Percentiles rank a stretch among this genome's conserved stretches.
phyloP scores from a whole-genome alignment of 116 monocot genomes.

The Trichopus zeylanicus region DNA sequence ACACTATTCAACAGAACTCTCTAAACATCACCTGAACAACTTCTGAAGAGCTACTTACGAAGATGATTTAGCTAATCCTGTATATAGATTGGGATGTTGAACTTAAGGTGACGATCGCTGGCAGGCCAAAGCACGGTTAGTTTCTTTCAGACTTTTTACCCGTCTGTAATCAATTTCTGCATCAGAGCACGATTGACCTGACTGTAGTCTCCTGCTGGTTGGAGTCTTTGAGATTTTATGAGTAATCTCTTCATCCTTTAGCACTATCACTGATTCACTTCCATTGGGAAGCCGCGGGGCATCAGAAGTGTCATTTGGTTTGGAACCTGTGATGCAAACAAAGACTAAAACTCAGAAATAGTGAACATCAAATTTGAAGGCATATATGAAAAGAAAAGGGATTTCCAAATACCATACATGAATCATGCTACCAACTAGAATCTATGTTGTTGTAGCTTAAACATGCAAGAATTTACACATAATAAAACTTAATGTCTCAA shows the following conservation, averaged over 20 bases:
- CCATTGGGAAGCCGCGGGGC: constrained; percentile 4
- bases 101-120: constrained; percentile 22
- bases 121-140: constrained; percentile 32
- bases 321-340: constrained; percentile 12
- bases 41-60: not conserved
- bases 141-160: constrained; percentile 72
- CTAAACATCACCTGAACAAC: not conserved
- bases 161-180: constrained; percentile 92
- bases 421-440: too few species aligned
- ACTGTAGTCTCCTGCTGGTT: constrained; percentile 28
- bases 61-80: not conserved
- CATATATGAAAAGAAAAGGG: too few species aligned
- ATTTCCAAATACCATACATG: too few species aligned
- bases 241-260: constrained; percentile 9
- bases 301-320: constrained; percentile 6
- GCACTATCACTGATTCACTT: constrained; percentile 11
- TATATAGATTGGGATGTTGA: not conserved
- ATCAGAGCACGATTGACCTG: constrained; percentile 62
- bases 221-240: constrained; percentile 18
- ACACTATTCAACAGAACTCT: not conserved
- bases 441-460: too few species aligned
- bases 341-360: not conserved
- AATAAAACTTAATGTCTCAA: too few species aligned
- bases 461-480: too few species aligned
- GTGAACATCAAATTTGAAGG: too few species aligned